phyloP scores from a whole-genome alignment of 164 flowering plant species.

The Stephania japonica region DNA sequence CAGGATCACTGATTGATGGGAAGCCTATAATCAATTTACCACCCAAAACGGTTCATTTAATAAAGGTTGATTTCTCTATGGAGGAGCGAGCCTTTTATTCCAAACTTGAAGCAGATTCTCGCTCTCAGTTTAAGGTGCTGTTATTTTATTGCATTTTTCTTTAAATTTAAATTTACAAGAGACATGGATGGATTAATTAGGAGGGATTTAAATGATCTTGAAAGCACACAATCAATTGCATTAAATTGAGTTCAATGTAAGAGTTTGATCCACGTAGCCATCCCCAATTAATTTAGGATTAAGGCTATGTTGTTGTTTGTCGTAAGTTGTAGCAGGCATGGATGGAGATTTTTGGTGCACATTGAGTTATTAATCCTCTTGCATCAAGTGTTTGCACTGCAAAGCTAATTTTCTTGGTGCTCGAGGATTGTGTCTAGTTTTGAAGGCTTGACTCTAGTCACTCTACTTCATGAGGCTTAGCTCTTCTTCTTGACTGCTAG shows the following conservation, averaged over 20 bases:
- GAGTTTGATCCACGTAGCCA: no score
- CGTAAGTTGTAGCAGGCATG: no score
- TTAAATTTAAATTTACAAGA: neutral
- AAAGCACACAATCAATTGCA: no score
- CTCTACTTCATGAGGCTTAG: neutral
- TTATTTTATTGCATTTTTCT: neutral
- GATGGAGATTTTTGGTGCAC: neutral
- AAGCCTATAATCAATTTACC: constrained; percentile 81
- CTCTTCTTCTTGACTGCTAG: neutral
- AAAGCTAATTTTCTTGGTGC: neutral
- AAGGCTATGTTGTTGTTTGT: no score
- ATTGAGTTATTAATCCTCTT: neutral
- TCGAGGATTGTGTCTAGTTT: neutral
- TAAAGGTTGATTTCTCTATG: constrained; percentile 62
- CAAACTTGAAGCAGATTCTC: constrained; percentile 77
- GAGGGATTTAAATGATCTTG: no score
- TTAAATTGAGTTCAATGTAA: no score
- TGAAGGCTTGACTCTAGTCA: neutral
- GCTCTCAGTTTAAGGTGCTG: constrained; percentile 76
- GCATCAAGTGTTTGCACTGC: neutral
- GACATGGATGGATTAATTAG: no score
- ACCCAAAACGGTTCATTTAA: constrained; percentile 55
- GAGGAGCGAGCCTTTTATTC: constrained; percentile 82
- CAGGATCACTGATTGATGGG: constrained; percentile 74
- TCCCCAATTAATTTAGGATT: no score